These are phyloP conservation scores for Entomortierella chlamydospora DNA, from an alignment of 192 early-diverging fungal genomes.

Conservation along the genomic window DNA sequence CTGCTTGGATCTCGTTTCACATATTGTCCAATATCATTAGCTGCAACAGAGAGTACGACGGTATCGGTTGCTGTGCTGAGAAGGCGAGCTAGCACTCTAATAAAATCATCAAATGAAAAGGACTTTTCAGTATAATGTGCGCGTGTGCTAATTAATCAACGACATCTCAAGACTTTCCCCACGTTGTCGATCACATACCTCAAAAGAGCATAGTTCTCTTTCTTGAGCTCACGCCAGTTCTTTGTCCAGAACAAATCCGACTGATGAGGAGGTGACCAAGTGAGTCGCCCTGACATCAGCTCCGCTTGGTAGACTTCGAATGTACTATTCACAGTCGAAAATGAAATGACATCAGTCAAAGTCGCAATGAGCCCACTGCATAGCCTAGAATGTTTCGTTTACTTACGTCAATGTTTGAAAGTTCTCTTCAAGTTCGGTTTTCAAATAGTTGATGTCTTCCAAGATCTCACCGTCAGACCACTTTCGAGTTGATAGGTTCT, in stretches of 20 bases:
- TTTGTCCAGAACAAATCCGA: constrained; percentile 97
- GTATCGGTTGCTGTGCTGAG: constrained; percentile 72
- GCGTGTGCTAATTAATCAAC: too few relatives aligned
- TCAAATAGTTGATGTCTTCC: constrained; percentile 81
- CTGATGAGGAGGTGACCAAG: constrained; percentile 94
- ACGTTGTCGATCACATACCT: not conserved
- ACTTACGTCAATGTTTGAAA: constrained; percentile 81
- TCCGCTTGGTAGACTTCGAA: constrained; percentile 98
- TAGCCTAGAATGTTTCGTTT: not conserved
- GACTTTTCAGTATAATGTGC: too few relatives aligned
- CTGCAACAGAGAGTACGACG: constrained; percentile 86
- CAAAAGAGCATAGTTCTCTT: constrained; percentile 78
- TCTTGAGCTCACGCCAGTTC: constrained; percentile 85
- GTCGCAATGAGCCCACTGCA: too few relatives aligned
- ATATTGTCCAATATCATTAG: constrained; percentile 95
- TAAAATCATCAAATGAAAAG: too few relatives aligned
- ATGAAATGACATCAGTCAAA: not conserved
- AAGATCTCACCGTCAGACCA: constrained; percentile 93
- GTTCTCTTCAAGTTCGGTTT: constrained; percentile 79
- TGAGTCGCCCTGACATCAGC: constrained; percentile 84
- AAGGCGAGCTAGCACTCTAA: constrained; percentile 58
- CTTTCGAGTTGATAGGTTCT: constrained; percentile 83
- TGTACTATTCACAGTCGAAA: constrained; percentile 62
- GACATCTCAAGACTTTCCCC: constrained; percentile 59
- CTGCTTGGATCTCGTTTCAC: constrained; percentile 88